Evolutionary conservation across 768 basidiomycete species (phyloP).

Genomic region (Trametes maxima): DNA sequence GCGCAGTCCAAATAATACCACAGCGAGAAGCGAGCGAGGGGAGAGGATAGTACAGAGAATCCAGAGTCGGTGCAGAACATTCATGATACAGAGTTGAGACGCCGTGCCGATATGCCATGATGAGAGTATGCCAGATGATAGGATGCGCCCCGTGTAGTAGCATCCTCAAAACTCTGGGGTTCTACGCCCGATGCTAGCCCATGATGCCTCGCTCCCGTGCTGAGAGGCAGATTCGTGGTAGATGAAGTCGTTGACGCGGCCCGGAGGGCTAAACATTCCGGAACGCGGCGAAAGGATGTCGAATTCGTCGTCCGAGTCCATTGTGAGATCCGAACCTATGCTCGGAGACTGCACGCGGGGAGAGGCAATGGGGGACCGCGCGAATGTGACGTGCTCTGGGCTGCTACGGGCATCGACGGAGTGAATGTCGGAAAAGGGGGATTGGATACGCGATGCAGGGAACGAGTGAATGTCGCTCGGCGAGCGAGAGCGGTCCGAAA

Average conservation of each 20-base stretch:
- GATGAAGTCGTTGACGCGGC: slow-evolving; percentile 10
- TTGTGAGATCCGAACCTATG: slow-evolving; percentile 18
- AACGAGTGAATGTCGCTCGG: slow-evolving; percentile 4
- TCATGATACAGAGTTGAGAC: slow-evolving; percentile 15
- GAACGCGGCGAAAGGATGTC: slow-evolving; percentile 31
- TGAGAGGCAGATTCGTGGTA: slow-evolving; percentile 22
- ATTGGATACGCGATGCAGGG: slow-evolving; percentile 20
- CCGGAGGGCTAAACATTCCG: slow-evolving; percentile 31
- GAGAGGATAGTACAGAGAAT: slow-evolving; percentile 6
- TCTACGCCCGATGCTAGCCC: slow-evolving; percentile 30
- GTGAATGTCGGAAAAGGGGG: slow-evolving; percentile 28
- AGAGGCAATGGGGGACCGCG: slow-evolving; percentile 14
- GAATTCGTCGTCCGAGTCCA: slow-evolving; percentile 27
- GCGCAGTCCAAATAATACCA: slow-evolving; percentile 4
- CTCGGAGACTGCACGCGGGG: slow-evolving; percentile 24
- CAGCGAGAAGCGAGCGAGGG: background rate
- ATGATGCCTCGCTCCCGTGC: slow-evolving; percentile 27
- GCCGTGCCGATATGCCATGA: background rate
- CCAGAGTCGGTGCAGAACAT: background rate
- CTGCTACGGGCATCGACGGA: slow-evolving; percentile 20
- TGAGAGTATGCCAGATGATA: background rate
- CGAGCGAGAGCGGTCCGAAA: slow-evolving; percentile 8
- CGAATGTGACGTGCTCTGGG: slow-evolving; percentile 4
- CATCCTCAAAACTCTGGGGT: slow-evolving; percentile 26
- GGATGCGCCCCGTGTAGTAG: background rate